Evolutionary conservation across 306 rosid species (phyloP).

Genomic region (Cucurbita pepo): DNA sequence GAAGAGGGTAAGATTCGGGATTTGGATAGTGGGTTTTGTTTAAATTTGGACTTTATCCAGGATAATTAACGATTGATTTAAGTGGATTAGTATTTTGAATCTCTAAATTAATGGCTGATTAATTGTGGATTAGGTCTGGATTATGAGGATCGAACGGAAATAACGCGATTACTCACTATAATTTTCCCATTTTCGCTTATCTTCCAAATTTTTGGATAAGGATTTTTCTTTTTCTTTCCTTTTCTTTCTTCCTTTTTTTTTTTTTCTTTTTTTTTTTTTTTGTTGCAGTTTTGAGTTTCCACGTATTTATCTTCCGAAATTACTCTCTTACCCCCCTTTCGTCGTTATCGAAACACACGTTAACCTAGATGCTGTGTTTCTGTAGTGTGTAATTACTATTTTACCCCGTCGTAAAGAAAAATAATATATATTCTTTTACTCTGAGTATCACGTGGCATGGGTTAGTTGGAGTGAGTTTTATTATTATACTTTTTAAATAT

Average conservation of each 20-base stretch:
- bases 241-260: no score
- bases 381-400: not conserved
- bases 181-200: not conserved
- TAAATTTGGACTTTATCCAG: not conserved
- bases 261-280: not conserved
- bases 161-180: not conserved
- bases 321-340: not conserved
- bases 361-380: not conserved
- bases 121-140: not conserved
- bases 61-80: not conserved
- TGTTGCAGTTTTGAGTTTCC: slow-evolving; percentile 2
- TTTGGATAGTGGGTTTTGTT: not conserved
- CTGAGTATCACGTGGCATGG: not conserved
- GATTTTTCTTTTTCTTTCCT: not conserved
- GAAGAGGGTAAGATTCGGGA: not conserved
- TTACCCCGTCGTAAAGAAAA: not conserved
- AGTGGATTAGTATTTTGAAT: not conserved
- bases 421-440: not conserved
- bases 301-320: not conserved
- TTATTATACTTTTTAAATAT: not conserved
- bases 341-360: not conserved
- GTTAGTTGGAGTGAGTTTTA: not conserved
- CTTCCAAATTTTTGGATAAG: not conserved
- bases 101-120: not conserved
- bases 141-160: not conserved